These are phyloP conservation scores for Pythium rhizo-oryzae DNA, from an alignment of 352 stramenopile genomes.

Conservation along the genomic window DNA sequence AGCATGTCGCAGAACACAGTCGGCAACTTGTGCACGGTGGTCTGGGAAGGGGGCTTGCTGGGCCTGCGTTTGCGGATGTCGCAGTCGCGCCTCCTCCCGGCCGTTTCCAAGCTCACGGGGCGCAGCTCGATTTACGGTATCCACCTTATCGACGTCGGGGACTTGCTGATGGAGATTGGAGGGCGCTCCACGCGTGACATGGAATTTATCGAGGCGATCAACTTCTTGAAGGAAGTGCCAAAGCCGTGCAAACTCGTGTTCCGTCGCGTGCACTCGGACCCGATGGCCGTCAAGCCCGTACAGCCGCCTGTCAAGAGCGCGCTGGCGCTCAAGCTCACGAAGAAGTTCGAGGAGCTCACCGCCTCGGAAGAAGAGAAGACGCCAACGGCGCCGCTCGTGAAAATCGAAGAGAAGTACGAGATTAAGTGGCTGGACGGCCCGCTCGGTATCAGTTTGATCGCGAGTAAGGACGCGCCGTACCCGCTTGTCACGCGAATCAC, in stretches of 20 bases:
- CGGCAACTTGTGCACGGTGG: slow-evolving; percentile 75
- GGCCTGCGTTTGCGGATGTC: slow-evolving; percentile 79
- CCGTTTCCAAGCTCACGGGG: slow-evolving; percentile 85
- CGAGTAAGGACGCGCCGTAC: slow-evolving; percentile 87
- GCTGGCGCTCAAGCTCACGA: slow-evolving; percentile 70
- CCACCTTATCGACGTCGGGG: slow-evolving; percentile 82
- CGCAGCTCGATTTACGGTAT: slow-evolving; percentile 87
- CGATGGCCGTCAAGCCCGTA: slow-evolving; percentile 79
- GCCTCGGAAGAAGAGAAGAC: slow-evolving; percentile 74
- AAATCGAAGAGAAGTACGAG: slow-evolving; percentile 84
- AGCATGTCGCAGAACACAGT: slow-evolving; percentile 59
- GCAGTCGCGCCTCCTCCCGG: slow-evolving; percentile 76
- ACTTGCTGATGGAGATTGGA: slow-evolving; percentile 80
- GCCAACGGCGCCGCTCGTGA: slow-evolving; percentile 62
- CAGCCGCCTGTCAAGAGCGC: slow-evolving; percentile 70
- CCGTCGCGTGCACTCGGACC: slow-evolving; percentile 60
- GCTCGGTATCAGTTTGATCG: slow-evolving; percentile 86
- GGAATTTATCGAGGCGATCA: slow-evolving; percentile 85
- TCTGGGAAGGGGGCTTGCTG: slow-evolving; percentile 84
- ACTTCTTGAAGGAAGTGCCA: slow-evolving; percentile 76
- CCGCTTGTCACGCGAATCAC: slow-evolving; percentile 87
- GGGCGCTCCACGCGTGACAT: slow-evolving; percentile 70
- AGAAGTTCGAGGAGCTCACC: slow-evolving; percentile 80
- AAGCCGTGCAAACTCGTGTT: slow-evolving; percentile 86
- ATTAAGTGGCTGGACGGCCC: slow-evolving; percentile 88